Evolutionary conservation across 139 green algal species (phyloP).

Genomic region (Spirogloea muscicola): DNA sequence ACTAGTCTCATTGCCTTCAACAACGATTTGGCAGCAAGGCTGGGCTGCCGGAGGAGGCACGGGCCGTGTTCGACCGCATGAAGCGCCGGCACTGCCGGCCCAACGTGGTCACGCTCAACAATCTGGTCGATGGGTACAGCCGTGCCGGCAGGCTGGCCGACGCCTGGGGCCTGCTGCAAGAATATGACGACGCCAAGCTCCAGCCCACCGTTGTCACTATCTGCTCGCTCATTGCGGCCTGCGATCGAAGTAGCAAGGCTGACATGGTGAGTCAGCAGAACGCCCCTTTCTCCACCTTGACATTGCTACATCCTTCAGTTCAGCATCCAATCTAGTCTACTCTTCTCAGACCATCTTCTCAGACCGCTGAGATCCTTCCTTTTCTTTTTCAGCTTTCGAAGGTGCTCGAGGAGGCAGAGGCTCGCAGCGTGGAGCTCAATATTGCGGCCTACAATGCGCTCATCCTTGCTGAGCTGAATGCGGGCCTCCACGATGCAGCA

Average conservation of each 20-base stretch:
- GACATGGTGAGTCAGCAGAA: too few relatives aligned
- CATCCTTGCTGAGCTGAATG: background rate
- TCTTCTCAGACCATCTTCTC: too few relatives aligned
- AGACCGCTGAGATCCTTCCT: too few relatives aligned
- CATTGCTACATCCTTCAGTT: too few relatives aligned
- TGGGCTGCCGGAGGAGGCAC: conserved; percentile 2
- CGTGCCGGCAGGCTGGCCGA: conserved; percentile 20
- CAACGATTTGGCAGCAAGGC: conserved; percentile 26
- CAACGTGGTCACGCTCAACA: conserved; percentile 36
- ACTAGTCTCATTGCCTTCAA: conserved; percentile 24
- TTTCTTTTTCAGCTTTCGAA: too few relatives aligned
- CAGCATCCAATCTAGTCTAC: too few relatives aligned
- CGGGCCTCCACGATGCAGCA: background rate
- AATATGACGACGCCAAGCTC: too few relatives aligned
- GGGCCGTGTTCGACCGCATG: conserved; percentile 15
- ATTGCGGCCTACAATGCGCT: conserved; percentile 32
- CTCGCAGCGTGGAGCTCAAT: conserved; percentile 15
- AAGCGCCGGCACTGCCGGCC: background rate
- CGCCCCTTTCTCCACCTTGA: too few relatives aligned
- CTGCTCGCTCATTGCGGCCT: conserved; percentile 10
- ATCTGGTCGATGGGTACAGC: conserved; percentile 6
- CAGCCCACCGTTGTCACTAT: conserved; percentile 27
- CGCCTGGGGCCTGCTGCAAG: conserved; percentile 8
- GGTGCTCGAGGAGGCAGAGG: conserved; percentile 19
- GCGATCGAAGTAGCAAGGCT: too few relatives aligned